phyloP scores from a whole-genome alignment of 2,329 filamentous ascomycete species.

The Sporothrix sp. region DNA sequence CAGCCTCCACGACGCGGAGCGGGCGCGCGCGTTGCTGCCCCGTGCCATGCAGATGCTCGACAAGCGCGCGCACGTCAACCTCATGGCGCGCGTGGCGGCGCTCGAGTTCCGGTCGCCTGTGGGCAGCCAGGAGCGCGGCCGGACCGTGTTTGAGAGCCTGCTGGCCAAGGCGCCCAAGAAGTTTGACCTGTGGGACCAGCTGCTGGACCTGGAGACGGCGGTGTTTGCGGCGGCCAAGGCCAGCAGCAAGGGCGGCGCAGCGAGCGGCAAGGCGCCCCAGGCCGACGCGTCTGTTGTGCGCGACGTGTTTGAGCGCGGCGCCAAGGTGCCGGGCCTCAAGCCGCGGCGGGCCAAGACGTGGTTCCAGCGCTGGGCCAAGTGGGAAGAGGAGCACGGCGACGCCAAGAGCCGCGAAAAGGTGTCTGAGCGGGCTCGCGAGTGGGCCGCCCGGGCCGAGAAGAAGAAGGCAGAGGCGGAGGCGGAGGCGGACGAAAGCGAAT shows the following conservation, averaged over 20 bases:
- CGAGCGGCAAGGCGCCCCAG: constrained; percentile 37
- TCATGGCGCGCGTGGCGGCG: constrained; percentile 80
- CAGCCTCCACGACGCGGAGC: constrained; percentile 57
- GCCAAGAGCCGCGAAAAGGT: constrained; percentile 61
- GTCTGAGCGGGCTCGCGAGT: constrained; percentile 59
- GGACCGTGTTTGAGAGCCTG: constrained; percentile 88
- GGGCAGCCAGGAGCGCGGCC: constrained; percentile 80
- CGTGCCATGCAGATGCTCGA: constrained; percentile 80
- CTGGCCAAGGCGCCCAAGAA: constrained; percentile 79
- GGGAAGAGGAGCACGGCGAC: constrained; percentile 68
- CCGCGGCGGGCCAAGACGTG: constrained; percentile 73
- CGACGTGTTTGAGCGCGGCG: constrained; percentile 73
- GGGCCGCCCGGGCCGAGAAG: constrained; percentile 45
- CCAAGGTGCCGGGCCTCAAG: constrained; percentile 61
- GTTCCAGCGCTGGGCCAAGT: constrained; percentile 86
- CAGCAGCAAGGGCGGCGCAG: constrained; percentile 24
- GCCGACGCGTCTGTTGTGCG: constrained; percentile 48
- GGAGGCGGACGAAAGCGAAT: constrained; percentile 20
- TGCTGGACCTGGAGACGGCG: constrained; percentile 73
- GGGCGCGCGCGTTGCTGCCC: constrained; percentile 65
- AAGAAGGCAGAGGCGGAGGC: constrained; percentile 23
- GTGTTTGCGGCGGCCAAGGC: constrained; percentile 38
- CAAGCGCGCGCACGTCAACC: constrained; percentile 52
- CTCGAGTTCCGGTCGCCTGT: constrained; percentile 80
- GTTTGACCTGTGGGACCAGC: constrained; percentile 85